A percentile compares a stretch with the other conserved stretches of the same genome.
phyloP scores from a whole-genome alignment of 768 basidiomycete genomes.

The Leccinum arenicola region DNA sequence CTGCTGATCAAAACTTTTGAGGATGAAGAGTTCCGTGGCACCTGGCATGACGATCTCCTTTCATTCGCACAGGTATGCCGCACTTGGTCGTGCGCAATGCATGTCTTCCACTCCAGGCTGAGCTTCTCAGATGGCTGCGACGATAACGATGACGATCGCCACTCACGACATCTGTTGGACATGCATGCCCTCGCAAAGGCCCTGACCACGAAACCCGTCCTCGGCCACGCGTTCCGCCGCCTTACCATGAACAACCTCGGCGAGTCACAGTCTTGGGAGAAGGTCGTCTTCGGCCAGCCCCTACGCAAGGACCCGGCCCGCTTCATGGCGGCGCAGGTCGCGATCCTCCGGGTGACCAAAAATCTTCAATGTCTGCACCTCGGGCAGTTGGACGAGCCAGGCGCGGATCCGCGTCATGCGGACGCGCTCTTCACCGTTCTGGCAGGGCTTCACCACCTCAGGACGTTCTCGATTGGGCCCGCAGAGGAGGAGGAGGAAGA shows the following conservation, averaged over 20 bases:
- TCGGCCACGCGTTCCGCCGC: too few species aligned
- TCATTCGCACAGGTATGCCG: too few species aligned
- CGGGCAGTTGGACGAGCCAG: slow-evolving; percentile 7
- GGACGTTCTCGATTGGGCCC: slow-evolving; percentile 14
- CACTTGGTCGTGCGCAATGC: too few species aligned
- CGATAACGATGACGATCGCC: too few species aligned
- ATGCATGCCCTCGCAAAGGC: too few species aligned
- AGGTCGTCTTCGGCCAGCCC: background rate
- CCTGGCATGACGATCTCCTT: too few species aligned
- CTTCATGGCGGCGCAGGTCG: slow-evolving; percentile 18
- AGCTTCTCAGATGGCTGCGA: too few species aligned
- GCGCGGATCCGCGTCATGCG: background rate
- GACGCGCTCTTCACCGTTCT: slow-evolving; percentile 12
- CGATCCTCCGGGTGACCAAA: slow-evolving; percentile 19
- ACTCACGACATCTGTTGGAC: too few species aligned
- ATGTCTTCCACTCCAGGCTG: too few species aligned
- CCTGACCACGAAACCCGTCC: too few species aligned
- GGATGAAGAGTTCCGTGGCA: too few species aligned
- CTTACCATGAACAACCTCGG: background rate
- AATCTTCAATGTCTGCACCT: slow-evolving; percentile 15
- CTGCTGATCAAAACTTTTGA: too few species aligned
- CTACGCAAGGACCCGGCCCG: background rate
- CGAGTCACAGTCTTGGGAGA: background rate
- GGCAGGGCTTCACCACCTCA: slow-evolving; percentile 8
- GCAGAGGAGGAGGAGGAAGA: background rate